A percentile compares a stretch with the other conserved stretches of the same genome.
These are phyloP conservation scores for Malus sylvestris DNA, from an alignment of 306 rosid genomes.

Conservation along the genomic window DNA sequence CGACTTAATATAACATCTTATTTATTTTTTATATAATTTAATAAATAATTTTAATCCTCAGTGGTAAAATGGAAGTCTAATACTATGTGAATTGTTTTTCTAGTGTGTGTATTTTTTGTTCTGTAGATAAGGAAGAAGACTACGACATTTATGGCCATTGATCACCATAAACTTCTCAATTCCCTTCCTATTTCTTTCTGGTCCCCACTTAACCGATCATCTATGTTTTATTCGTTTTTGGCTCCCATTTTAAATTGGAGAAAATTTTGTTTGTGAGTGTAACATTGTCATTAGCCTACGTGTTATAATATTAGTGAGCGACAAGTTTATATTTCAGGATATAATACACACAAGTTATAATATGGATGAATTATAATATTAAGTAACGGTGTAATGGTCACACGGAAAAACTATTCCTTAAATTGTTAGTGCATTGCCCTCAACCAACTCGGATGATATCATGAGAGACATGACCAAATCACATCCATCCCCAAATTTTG, in stretches of 20 bases:
- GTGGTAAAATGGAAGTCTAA: too few species aligned
- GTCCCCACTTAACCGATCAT: neutral
- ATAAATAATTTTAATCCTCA: too few species aligned
- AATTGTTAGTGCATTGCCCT: too few species aligned
- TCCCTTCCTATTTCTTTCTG: neutral
- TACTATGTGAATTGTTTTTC: neutral
- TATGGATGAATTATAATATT: too few species aligned
- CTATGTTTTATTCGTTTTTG: neutral
- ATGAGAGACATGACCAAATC: too few species aligned
- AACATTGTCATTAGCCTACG: neutral
- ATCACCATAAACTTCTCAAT: neutral
- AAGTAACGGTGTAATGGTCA: too few species aligned
- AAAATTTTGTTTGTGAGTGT: neutral
- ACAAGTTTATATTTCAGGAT: too few species aligned
- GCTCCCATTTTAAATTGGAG: neutral
- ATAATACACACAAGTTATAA: neutral
- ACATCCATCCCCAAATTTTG: too few species aligned
- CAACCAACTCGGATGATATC: too few species aligned
- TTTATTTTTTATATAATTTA: too few species aligned
- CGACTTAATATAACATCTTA: too few species aligned
- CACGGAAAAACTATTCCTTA: too few species aligned
- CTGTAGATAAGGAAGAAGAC: neutral
- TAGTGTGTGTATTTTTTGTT: neutral
- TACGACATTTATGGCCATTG: neutral
- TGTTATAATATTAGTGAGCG: neutral